Base-by-base conservation (phyloP, 129 eudicot genomes). In the Gnaphalium uliginosum region DNA sequence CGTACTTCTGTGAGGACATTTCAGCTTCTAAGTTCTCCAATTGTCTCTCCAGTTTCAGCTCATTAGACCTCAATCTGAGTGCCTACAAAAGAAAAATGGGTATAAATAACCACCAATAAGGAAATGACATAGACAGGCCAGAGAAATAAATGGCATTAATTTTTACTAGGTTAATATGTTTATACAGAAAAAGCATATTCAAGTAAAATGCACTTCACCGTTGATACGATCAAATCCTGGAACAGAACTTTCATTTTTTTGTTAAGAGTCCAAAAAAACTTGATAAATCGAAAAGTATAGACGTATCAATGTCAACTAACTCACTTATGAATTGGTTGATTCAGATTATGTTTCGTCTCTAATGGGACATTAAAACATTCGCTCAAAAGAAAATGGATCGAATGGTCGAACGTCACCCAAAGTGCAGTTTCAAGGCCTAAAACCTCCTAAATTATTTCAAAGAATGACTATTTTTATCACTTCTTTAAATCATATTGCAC, bases 11-110 rank as follows among this genome's bases (percentile, higher is more conserved):
- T 82, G 95, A 89, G 70, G 96, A 85, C 77, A 89, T 78, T 84
- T 95, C 97, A 46, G 94, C 92, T 83, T 87, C 87, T 65, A 83
- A 53, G 67, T 83, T 85, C 82, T 91, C 97, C 87, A 91, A 82
- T 61, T 95, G 89, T 84, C 95, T 89, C 89, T 95, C 95, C 84
- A 91, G 75, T 82, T 89, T 95, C 46, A 95, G 87, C 86, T 27
- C 29, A 27, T 2, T 2, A 1, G 1, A 27, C 29, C 1, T 27
- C 29, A 27, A 2, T 27, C 97, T 82, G 24, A 95, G 89, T 73
- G 99, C 94, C 99, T 95, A 78, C 81, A 85, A 50, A 79, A 72
- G 26, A 50, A 32, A 29, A 15, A 60, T 22, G 62, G n/a, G 5
- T 70, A 51, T 59, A 63, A 24, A 80, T 61, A 79, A 69, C 71